Evolutionary conservation across 2,329 filamentous ascomycete genomes (phyloP).

Genomic region (Hymenoscyphus salicellus): DNA sequence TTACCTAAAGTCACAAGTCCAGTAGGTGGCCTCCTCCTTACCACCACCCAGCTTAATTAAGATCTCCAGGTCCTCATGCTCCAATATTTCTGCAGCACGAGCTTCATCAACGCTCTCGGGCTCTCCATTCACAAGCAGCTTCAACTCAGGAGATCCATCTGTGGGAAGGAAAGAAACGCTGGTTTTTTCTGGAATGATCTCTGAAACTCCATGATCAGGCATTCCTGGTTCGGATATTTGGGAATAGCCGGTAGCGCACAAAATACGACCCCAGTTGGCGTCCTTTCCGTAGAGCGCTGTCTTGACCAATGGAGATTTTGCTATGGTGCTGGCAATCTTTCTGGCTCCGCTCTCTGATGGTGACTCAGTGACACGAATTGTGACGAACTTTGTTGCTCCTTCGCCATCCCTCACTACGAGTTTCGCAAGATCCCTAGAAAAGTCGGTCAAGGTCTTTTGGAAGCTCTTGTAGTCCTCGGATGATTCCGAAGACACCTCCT

Average conservation of each 20-base stretch:
- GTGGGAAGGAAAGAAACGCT: constrained; percentile 76
- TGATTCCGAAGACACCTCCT: constrained; percentile 53
- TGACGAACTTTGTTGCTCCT: constrained; percentile 97
- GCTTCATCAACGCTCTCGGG: constrained; percentile 75
- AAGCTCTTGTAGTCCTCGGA: constrained; percentile 69
- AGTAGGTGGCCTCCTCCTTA: constrained; percentile 67
- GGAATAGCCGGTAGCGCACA: constrained; percentile 88
- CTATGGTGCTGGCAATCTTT: constrained; percentile 81
- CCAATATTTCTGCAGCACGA: constrained; percentile 72
- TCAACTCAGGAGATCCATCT: constrained; percentile 73
- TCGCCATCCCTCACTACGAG: constrained; percentile 95
- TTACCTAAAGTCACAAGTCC: constrained; percentile 85
- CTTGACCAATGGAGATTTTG: constrained; percentile 89
- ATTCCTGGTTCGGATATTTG: constrained; percentile 58
- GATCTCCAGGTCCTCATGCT: constrained; percentile 77
- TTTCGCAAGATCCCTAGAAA: constrained; percentile 81
- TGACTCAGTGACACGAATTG: constrained; percentile 77
- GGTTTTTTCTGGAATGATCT: constrained; percentile 66
- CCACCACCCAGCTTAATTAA: constrained; percentile 69
- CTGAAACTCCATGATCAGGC: constrained; percentile 56
- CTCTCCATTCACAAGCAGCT: constrained; percentile 74
- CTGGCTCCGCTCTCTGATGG: constrained; percentile 68
- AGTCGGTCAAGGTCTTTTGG: constrained; percentile 66
- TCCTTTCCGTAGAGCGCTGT: constrained; percentile 96
- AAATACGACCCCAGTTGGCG: constrained; percentile 96